Evolutionary conservation across 2,329 filamentous ascomycete genomes (phyloP).

Genomic region (Samsoniella hepiali): DNA sequence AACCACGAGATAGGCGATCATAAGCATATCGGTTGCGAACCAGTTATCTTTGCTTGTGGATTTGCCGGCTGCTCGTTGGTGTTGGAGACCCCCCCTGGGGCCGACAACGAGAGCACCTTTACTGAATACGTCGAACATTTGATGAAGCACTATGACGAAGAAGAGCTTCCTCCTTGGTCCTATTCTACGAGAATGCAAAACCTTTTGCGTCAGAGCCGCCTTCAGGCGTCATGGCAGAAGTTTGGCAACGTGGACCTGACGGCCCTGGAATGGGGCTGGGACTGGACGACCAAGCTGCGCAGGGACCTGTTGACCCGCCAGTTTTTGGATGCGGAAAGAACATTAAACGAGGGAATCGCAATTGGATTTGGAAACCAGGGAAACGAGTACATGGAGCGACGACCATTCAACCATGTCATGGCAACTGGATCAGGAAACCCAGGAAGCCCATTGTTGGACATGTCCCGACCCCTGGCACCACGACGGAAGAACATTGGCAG

Average conservation of each 20-base stretch:
- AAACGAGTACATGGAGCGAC: no score
- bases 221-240: not conserved
- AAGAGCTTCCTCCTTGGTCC: slow-evolving; percentile 40
- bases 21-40: slow-evolving; percentile 42
- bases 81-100: slow-evolving; percentile 41
- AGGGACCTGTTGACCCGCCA: slow-evolving; percentile 46
- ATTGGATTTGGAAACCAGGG: not conserved
- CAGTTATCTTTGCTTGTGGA: slow-evolving; percentile 48
- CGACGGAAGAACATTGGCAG: not conserved
- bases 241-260: not conserved
- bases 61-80: slow-evolving; percentile 44
- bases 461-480: not conserved
- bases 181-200: slow-evolving; percentile 45
- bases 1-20: not conserved
- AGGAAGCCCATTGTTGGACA: not conserved
- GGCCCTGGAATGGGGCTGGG: slow-evolving; percentile 39
- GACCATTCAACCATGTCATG: no score
- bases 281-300: slow-evolving; percentile 39
- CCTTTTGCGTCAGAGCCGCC: slow-evolving; percentile 36
- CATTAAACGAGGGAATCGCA: slow-evolving; percentile 38
- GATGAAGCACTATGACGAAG: slow-evolving; percentile 46
- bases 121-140: slow-evolving; percentile 47
- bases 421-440: not conserved
- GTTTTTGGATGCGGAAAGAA: slow-evolving; percentile 36
- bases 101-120: slow-evolving; percentile 37